Evolutionary conservation across 768 basidiomycete genomes (phyloP).

Genomic region (Botryobasidium botryosum): DNA sequence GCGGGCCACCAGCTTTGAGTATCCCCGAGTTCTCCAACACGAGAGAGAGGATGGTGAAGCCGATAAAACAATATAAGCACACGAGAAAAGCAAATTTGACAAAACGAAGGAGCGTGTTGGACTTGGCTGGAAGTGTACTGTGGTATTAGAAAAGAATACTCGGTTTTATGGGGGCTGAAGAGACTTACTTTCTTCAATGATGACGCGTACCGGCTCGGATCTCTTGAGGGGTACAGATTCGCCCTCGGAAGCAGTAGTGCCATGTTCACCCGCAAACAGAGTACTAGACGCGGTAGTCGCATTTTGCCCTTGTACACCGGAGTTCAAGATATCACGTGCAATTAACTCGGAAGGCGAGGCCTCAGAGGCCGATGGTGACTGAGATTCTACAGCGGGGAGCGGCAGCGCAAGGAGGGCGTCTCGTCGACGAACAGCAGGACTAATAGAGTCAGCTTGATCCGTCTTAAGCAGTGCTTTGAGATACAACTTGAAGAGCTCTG

Average conservation of each 20-base stretch:
- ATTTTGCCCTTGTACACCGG: neutral
- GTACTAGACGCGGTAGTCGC: neutral
- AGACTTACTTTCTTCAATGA: constrained; percentile 62
- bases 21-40: constrained; percentile 87
- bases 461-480: constrained; percentile 45
- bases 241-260: constrained; percentile 28
- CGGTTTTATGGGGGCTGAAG: neutral
- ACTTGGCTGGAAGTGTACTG: constrained; percentile 37
- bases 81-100: constrained; percentile 44
- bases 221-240: too few species aligned
- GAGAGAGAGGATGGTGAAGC: constrained; percentile 73
- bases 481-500: constrained; percentile 63
- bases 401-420: constrained; percentile 40
- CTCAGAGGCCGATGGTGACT: neutral
- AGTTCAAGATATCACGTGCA: neutral
- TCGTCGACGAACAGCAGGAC: constrained; percentile 47
- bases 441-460: constrained; percentile 38
- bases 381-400: constrained; percentile 13
- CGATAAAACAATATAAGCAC: constrained; percentile 20
- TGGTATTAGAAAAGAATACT: constrained; percentile 9
- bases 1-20: constrained; percentile 64
- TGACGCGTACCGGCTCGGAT: constrained; percentile 56
- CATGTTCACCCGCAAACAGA: too few species aligned
- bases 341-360: constrained; percentile 9
- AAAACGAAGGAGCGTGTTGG: constrained; percentile 44